Evolutionary conservation across 306 rosid genomes (phyloP).

Genomic region (Malus asiatica): DNA sequence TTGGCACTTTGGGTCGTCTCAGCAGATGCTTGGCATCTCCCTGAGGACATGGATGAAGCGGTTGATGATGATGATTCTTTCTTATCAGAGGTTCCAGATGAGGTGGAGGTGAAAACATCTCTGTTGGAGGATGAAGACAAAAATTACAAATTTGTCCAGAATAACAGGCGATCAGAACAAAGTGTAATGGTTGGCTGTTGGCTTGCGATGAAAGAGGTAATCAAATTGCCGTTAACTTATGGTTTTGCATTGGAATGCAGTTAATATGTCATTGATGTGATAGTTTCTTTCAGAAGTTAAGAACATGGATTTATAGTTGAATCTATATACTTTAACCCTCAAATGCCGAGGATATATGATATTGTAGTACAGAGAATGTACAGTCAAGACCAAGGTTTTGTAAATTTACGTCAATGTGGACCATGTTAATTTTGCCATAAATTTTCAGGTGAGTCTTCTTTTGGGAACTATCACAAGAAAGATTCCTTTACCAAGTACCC

Average conservation of each 20-base stretch:
- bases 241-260: neutral
- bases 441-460: slow-evolving; percentile 88
- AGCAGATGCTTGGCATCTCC: slow-evolving; percentile 90
- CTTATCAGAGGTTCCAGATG: slow-evolving; percentile 51
- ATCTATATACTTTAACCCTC: neutral
- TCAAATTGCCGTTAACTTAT: slow-evolving; percentile 6
- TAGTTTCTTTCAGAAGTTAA: neutral
- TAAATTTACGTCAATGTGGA: neutral
- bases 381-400: neutral
- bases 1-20: slow-evolving; percentile 95
- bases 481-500: slow-evolving; percentile 63
- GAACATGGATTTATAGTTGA: neutral
- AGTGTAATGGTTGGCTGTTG: slow-evolving; percentile 98
- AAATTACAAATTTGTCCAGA: slow-evolving; percentile 32
- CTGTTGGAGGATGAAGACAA: slow-evolving; percentile 39
- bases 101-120: slow-evolving; percentile 31
- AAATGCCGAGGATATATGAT: neutral
- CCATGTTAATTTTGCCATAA: slow-evolving; percentile 10
- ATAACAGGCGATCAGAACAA: slow-evolving; percentile 67
- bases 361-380: neutral
- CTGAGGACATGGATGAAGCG: slow-evolving; percentile 86
- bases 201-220: slow-evolving; percentile 99
- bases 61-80: slow-evolving; percentile 54
- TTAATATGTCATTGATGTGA: slow-evolving; percentile 4
- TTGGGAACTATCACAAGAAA: slow-evolving; percentile 87